Conservation (phyloP, 331 rosid genomes). For the Arachis monticola region DNA sequence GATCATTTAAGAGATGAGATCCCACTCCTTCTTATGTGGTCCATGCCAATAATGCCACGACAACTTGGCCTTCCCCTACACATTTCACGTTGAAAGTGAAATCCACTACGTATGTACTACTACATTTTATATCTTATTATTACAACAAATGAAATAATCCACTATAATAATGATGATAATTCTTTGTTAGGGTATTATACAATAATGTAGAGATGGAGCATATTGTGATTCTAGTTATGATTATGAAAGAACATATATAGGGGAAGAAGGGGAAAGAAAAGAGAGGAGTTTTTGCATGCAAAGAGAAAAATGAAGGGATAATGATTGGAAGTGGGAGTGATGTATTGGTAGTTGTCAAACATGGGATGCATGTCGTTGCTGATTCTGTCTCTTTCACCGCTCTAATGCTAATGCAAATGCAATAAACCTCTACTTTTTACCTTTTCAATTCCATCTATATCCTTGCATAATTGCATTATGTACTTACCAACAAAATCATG, state of each 20-base stretch:
- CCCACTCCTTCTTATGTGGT: constrained; percentile 34
- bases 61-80: constrained; percentile 27
- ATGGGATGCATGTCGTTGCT: constrained; percentile 17
- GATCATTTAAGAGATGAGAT: constrained; percentile 32
- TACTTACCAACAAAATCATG: too few relatives aligned
- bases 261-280: not conserved
- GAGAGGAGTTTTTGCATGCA: constrained; percentile 34
- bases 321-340: constrained; percentile 29
- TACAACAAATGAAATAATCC: not conserved
- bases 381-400: constrained; percentile 28
- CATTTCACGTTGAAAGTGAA: constrained; percentile 32
- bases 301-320: constrained; percentile 3
- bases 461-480: not conserved
- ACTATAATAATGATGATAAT: not conserved
- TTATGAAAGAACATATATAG: constrained; percentile 19
- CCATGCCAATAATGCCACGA: constrained; percentile 33
- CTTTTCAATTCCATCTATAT: not conserved
- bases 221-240: constrained; percentile 37
- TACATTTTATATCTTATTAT: too few relatives aligned
- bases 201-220: constrained; percentile 35
- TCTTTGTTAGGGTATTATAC: not conserved
- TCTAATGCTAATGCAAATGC: not conserved
- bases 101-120: constrained; percentile 14
- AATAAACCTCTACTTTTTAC: not conserved
- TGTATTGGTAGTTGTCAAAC: constrained; percentile 33